These are phyloP conservation scores for Lolium rigidum DNA, from an alignment of 176 grass and related monocot genomes.

Conservation along the genomic window DNA sequence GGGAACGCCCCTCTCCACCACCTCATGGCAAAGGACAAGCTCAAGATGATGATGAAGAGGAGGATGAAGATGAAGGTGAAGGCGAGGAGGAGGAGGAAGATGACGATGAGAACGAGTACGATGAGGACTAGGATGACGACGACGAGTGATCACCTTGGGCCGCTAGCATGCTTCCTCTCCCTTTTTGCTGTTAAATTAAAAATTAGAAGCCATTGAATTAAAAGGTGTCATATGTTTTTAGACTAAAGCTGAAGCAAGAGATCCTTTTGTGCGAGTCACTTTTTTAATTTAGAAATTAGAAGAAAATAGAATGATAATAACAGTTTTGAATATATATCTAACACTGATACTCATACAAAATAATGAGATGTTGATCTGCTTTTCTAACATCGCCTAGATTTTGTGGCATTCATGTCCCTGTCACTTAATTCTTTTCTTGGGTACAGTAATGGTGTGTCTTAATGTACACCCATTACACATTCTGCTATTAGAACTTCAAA, in stretches of 20 bases:
- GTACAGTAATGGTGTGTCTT: not conserved
- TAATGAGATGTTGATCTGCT: conserved; percentile 26
- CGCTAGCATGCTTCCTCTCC: too few species aligned
- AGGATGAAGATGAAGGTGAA: too few species aligned
- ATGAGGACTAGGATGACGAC: too few species aligned
- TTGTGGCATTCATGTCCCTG: not conserved
- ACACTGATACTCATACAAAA: conserved; percentile 4
- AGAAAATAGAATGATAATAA: conserved; percentile 4
- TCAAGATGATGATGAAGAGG: too few species aligned
- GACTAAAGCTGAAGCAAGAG: conserved; percentile 92
- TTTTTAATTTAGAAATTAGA: conserved; percentile 6
- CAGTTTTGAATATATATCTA: conserved; percentile 20
- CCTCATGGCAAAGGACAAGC: too few species aligned
- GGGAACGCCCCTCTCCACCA: too few species aligned
- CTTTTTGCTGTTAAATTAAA: too few species aligned
- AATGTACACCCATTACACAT: conserved; percentile 12
- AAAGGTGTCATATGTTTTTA: conserved; percentile 86
- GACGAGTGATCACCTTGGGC: too few species aligned
- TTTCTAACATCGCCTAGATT: conserved; percentile 1
- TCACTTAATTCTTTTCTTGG: not conserved
- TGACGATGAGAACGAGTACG: too few species aligned
- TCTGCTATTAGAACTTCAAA: conserved; percentile 13
- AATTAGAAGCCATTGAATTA: conserved; percentile 63
- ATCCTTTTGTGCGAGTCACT: conserved; percentile 89
- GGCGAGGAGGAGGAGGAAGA: too few species aligned